These are phyloP conservation scores for Lachancea meyersii DNA, from an alignment of 805 yeast species.

Conservation along the genomic window DNA sequence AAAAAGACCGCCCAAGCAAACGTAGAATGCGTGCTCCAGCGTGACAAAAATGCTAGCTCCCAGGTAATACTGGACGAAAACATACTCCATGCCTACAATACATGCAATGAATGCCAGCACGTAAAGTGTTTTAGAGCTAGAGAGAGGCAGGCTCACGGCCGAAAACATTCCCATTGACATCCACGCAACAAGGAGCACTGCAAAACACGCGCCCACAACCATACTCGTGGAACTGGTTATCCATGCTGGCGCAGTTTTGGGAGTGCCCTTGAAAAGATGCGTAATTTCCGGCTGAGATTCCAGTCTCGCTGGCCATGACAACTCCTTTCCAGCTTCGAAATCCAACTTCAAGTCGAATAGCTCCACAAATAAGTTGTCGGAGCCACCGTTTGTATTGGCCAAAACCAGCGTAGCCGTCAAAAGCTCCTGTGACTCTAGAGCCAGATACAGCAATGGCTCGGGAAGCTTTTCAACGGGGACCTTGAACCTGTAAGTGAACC, in stretches of 20 bases:
- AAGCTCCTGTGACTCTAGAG: conserved; percentile 13
- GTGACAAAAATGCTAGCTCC: conserved; percentile 32
- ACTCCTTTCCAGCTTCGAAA: conserved; percentile 7
- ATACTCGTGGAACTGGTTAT: conserved; percentile 48
- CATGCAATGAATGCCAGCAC: conserved; percentile 23
- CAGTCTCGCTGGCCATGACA: conserved; percentile 24
- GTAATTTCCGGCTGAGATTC: conserved; percentile 55
- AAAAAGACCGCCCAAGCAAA: conserved; percentile 50
- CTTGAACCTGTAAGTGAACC: conserved; percentile 14
- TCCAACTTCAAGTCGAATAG: conserved; percentile 18
- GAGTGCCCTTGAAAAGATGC: conserved; percentile 54
- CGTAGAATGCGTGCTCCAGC: conserved; percentile 26
- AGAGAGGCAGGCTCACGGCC: conserved; percentile 23
- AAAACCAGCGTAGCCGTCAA: conserved; percentile 21
- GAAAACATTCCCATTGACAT: conserved; percentile 23
- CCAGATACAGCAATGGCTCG: conserved; percentile 17
- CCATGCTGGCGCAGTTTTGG: conserved; percentile 44
- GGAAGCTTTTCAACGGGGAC: conserved; percentile 9
- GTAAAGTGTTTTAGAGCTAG: conserved; percentile 19
- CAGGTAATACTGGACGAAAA: conserved; percentile 27
- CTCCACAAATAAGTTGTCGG: conserved; percentile 16
- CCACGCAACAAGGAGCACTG: conserved; percentile 44
- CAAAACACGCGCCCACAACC: conserved; percentile 37
- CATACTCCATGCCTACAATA: conserved; percentile 28
- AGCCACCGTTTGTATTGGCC: conserved; percentile 12